phyloP scores from a whole-genome alignment of 1,284 basidiomycete genomes.

The Lignosus rhinocerotis region DNA sequence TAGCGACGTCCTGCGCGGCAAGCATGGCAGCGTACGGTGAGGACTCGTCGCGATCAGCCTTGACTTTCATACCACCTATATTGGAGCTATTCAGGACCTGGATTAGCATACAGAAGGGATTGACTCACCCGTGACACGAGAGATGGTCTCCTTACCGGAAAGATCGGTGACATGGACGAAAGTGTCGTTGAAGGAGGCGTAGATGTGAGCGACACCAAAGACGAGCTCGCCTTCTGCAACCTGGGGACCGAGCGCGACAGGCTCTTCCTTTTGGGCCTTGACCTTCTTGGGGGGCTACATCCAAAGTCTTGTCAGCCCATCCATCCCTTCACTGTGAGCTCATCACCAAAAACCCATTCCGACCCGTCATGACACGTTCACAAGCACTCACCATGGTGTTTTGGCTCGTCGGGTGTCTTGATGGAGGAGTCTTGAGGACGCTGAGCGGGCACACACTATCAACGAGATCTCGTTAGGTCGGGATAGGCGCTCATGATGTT shows the following conservation, averaged over 20 bases:
- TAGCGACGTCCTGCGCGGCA: constrained; percentile 96
- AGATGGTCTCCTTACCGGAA: constrained; percentile 98
- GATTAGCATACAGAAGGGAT: neutral
- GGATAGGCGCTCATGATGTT: constrained; percentile 15
- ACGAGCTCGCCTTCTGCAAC: constrained; percentile 94
- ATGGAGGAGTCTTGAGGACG: constrained; percentile 23
- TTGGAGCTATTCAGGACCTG: neutral
- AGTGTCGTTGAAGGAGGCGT: constrained; percentile 98
- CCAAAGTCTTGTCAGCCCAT: constrained; percentile 42
- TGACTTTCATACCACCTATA: constrained; percentile 98
- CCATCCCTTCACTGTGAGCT: constrained; percentile 30
- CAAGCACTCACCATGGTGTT: constrained; percentile 30
- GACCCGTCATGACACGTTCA: neutral
- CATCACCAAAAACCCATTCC: neutral
- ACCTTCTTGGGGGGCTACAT: constrained; percentile 79
- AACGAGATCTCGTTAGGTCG: constrained; percentile 7
- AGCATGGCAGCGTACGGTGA: constrained; percentile 99
- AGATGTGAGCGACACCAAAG: constrained; percentile 96
- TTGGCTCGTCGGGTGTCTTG: constrained; percentile 24
- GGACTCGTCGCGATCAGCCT: constrained; percentile 99
- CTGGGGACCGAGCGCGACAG: constrained; percentile 90
- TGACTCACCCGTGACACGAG: constrained; percentile 88
- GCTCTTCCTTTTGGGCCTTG: constrained; percentile 78
- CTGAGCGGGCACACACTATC: constrained; percentile 10
- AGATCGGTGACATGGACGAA: constrained; percentile 99